Conservation (phyloP, 2,329 filamentous ascomycete species). For the Calonectria montana region DNA sequence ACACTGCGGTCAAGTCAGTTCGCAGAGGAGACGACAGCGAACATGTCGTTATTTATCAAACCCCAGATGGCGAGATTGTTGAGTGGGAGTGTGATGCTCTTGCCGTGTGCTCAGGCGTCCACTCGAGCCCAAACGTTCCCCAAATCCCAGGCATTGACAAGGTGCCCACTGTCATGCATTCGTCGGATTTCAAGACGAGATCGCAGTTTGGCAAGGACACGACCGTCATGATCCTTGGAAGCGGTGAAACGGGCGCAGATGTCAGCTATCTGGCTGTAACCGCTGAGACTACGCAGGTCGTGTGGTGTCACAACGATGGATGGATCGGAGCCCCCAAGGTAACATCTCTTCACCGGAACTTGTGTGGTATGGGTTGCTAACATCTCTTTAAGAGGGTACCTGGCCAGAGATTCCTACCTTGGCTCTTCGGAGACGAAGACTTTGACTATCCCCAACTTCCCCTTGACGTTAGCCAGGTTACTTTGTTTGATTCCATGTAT, state of each 20-base stretch:
- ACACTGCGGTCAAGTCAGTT: slow-evolving; percentile 43
- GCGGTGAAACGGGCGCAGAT: slow-evolving; percentile 57
- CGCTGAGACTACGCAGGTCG: slow-evolving; percentile 50
- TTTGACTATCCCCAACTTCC: slow-evolving; percentile 24
- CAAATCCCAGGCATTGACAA: slow-evolving; percentile 50
- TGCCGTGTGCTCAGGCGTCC: slow-evolving; percentile 56
- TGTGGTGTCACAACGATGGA: slow-evolving; percentile 55
- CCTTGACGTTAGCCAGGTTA: slow-evolving; percentile 50
- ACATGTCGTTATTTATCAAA: slow-evolving; percentile 40
- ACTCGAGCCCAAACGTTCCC: slow-evolving; percentile 52
- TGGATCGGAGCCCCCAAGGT: slow-evolving; percentile 42
- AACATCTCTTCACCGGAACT: not conserved
- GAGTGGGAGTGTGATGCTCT: slow-evolving; percentile 55
- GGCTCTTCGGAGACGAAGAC: slow-evolving; percentile 26
- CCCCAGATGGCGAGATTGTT: slow-evolving; percentile 10
- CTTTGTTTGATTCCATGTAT: slow-evolving; percentile 57
- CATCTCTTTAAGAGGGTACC: not conserved
- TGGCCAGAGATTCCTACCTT: slow-evolving; percentile 25
- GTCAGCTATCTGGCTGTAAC: slow-evolving; percentile 55
- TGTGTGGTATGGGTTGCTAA: not conserved
- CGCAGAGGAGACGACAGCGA: slow-evolving; percentile 30
- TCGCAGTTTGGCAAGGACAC: slow-evolving; percentile 52
- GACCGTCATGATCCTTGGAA: slow-evolving; percentile 55
- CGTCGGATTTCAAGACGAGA: slow-evolving; percentile 53
- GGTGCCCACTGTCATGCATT: slow-evolving; percentile 52